Evolutionary conservation across 331 rosid species (phyloP).

Genomic region (Acacia pycnantha): DNA sequence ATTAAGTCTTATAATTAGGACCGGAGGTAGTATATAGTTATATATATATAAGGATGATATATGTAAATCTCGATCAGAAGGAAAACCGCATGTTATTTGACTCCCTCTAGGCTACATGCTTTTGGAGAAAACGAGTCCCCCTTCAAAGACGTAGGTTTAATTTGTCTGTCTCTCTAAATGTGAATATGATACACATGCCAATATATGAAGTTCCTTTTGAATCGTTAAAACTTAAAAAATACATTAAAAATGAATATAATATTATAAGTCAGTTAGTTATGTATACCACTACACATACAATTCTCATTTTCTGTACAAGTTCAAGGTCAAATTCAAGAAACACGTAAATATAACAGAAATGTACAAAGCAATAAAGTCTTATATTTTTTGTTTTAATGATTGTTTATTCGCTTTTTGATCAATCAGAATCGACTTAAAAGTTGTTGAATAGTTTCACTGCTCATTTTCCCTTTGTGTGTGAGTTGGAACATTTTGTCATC

Average conservation of each 20-base stretch:
- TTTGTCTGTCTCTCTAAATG: slow-evolving; percentile 1
- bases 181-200: slow-evolving; percentile 12
- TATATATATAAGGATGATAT: background rate
- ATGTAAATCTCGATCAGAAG: background rate
- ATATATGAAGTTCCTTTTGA: slow-evolving; percentile 26
- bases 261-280: background rate
- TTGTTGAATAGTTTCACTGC: background rate
- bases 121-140: background rate
- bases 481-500: background rate
- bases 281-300: background rate
- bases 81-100: slow-evolving; percentile 16
- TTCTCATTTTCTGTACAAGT: slow-evolving; percentile 19
- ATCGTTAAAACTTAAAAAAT: background rate
- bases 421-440: background rate
- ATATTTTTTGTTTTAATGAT: background rate
- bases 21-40: too few species aligned
- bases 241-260: background rate
- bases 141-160: slow-evolving; percentile 55
- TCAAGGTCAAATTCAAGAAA: slow-evolving; percentile 36
- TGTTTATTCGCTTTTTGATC: background rate
- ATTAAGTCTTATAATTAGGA: too few species aligned
- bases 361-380: background rate
- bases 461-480: background rate
- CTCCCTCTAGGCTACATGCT: slow-evolving; percentile 40
- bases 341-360: background rate